Conservation (phyloP, 148 eudicot species). For the Dianthus caryophyllus region DNA sequence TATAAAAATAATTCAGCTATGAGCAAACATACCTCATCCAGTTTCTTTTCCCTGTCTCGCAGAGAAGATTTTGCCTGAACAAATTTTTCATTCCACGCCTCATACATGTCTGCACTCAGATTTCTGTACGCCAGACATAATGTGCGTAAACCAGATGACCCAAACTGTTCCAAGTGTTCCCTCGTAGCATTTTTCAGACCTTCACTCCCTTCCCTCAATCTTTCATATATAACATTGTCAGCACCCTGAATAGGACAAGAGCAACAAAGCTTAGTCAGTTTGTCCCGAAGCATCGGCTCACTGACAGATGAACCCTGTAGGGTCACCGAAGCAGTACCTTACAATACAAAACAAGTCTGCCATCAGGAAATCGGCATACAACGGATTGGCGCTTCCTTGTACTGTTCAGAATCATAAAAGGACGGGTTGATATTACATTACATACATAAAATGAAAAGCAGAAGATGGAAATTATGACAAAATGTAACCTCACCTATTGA, state of each 20-base stretch:
- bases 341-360: constrained; percentile 92
- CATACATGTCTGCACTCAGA: constrained; percentile 57
- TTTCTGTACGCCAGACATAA: constrained; percentile 86
- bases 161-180: constrained; percentile 92
- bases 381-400: constrained; percentile 98
- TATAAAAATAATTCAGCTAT: not conserved
- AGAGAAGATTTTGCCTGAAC: constrained; percentile 93
- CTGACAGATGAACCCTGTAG: not conserved
- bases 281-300: not conserved
- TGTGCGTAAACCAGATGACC: constrained; percentile 89
- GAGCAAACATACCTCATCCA: constrained; percentile 66
- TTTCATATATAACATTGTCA: constrained; percentile 89
- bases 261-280: not conserved
- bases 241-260: constrained; percentile 65
- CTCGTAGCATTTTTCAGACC: constrained; percentile 59
- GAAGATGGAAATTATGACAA: constrained; percentile 14
- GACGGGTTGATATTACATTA: constrained; percentile 17
- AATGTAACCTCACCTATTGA: constrained; percentile 61
- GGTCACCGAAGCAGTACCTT: constrained; percentile 47
- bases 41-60: constrained; percentile 87
- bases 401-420: constrained; percentile 40
- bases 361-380: constrained; percentile 88
- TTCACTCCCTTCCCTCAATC: constrained; percentile 58
- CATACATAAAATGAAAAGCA: constrained; percentile 17
- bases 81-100: constrained; percentile 89